A percentile compares a stretch with the other conserved stretches of the same genome.
Evolutionary conservation across 2,329 filamentous ascomycete genomes (phyloP).

Genomic region (Fusarium lyarnte): DNA sequence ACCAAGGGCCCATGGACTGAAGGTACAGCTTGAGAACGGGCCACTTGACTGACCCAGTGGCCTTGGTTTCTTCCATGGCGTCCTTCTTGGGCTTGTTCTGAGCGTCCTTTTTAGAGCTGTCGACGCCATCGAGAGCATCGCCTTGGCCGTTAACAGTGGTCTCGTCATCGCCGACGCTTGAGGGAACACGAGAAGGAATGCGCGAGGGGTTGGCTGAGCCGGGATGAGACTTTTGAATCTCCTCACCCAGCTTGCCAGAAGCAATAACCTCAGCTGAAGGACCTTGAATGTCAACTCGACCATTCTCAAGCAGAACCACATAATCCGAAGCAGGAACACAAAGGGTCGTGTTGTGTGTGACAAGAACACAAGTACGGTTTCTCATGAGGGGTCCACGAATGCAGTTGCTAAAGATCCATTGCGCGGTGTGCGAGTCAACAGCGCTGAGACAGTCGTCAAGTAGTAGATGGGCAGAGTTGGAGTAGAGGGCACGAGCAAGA

Average conservation of each 20-base stretch:
- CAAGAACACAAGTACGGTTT: constrained; percentile 88
- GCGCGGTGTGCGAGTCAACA: constrained; percentile 95
- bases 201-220: constrained; percentile 76
- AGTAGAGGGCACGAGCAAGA: constrained; percentile 96
- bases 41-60: constrained; percentile 87
- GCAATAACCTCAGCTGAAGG: constrained; percentile 79
- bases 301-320: constrained; percentile 88
- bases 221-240: constrained; percentile 77
- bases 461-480: constrained; percentile 87
- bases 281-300: constrained; percentile 81
- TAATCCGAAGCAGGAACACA: constrained; percentile 83
- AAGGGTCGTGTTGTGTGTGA: constrained; percentile 94
- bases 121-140: constrained; percentile 56
- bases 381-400: constrained; percentile 90
- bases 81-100: constrained; percentile 59
- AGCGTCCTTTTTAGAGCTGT: constrained; percentile 56
- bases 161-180: constrained; percentile 74
- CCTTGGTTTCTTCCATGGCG: constrained; percentile 78
- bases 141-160: constrained; percentile 63
- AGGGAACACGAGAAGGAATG: constrained; percentile 80
- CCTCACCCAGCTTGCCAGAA: constrained; percentile 89
- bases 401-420: constrained; percentile 97
- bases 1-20: constrained; percentile 91
- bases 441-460: constrained; percentile 96
- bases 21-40: constrained; percentile 88